Base-by-base conservation (phyloP, 192 early-diverging fungal genomes). In the Powellomyces hirtus region DNA sequence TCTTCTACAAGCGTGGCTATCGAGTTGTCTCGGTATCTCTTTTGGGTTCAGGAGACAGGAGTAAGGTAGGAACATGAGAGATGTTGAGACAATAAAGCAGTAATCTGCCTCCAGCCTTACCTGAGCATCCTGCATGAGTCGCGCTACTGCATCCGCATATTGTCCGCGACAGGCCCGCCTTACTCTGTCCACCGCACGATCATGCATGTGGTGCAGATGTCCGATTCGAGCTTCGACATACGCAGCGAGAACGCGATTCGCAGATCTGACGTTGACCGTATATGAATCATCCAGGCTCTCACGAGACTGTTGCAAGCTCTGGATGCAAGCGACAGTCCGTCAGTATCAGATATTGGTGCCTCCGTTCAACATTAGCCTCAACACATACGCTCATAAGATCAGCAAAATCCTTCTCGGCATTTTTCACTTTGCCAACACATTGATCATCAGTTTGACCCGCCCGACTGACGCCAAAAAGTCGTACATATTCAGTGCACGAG, bases 391-490 rank as follows among this genome's bases (percentile, higher is more conserved):
- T 56, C 33, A 33, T 26, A 22, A 56, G 33, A 29, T 56, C 53
- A 2, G 22, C 27, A 56, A 56, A 56, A 7, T 33, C 31, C 22
- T 16, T 56, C 29, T 56, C 53, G 27, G 53, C 53, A 16, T 27
- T 56, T 30, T 56, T 56, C 7, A 56, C 53, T 30, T 56, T 2
- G 3, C 18, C 53, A 5, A 56, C 53, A 26, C 27, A 26, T 30
- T 33, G 5, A 5, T 56, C 53, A 26, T 56, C 53, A 22, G 53
- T 56, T 30, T 56, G 53, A 22, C 27, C 31, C 53, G 53, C 27
- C 4, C 53, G 53, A 56, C 53, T 56, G 16, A 33, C 53, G 16
- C 53, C 31, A 56, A 56, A 56, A 22, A 56, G 33, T 30, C 53
- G 2, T 16, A 56, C 4, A 56, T 56, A 56, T 30, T 56, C 53